These are phyloP conservation scores for Pichia membranifaciens DNA, from an alignment of 805 yeast species.

Conservation along the genomic window DNA sequence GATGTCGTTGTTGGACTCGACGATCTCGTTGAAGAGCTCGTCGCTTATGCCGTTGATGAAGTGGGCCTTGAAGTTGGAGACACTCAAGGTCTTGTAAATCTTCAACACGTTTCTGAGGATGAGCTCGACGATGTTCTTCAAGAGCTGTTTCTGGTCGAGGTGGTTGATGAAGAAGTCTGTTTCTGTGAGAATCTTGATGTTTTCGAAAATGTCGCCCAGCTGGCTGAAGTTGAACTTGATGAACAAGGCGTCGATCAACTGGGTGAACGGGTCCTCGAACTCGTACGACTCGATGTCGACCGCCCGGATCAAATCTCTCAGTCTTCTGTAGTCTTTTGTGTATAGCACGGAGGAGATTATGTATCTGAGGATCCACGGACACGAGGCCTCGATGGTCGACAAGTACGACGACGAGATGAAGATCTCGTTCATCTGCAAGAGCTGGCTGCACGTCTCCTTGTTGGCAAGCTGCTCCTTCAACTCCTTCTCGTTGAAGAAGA, in stretches of 20 bases:
- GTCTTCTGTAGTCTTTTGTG: conserved; percentile 38
- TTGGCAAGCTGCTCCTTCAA: conserved; percentile 1
- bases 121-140: conserved; percentile 21
- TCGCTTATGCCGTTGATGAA: conserved; percentile 12
- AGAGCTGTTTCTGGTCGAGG: conserved; percentile 26
- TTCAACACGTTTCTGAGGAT: conserved; percentile 24
- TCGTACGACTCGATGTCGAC: conserved; percentile 60
- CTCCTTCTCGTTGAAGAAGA: conserved; percentile 36
- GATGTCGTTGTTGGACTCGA: conserved; percentile 8
- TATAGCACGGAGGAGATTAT: conserved; percentile 53
- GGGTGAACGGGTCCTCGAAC: conserved; percentile 58
- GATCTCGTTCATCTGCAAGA: conserved; percentile 49
- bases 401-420: conserved; percentile 55
- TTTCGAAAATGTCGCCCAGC: conserved; percentile 42
- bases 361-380: conserved; percentile 68
- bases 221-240: conserved; percentile 53
- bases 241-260: conserved; percentile 48
- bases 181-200: conserved; percentile 42
- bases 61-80: conserved; percentile 17
- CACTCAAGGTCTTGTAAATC: conserved; percentile 21
- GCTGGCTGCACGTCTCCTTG: conserved; percentile 19
- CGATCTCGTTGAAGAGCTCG: conserved; percentile 26
- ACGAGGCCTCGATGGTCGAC: conserved; percentile 62
- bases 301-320: conserved; percentile 52
- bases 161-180: conserved; percentile 55